Conservation (phyloP, 108 stramenopile genomes). For the Epithemia pelagica region DNA sequence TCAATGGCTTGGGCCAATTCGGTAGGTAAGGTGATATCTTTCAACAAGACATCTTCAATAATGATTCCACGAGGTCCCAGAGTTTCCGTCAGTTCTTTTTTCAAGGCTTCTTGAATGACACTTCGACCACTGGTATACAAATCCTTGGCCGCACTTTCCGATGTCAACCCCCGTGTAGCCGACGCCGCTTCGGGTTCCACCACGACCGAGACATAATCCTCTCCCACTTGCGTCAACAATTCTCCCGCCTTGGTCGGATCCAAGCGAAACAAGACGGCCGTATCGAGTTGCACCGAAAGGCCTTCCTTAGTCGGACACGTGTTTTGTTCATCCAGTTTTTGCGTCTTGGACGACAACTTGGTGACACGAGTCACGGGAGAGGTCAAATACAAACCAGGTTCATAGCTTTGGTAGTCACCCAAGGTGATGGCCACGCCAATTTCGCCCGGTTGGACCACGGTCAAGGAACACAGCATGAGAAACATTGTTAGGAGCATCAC, state of each 20-base stretch:
- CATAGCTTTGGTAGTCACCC: no score
- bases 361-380: conserved; percentile 12
- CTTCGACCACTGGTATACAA: conserved; percentile 35
- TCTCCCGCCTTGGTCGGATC: conserved; percentile 23
- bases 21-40: conserved; percentile 31
- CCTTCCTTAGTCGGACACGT: conserved; percentile 42
- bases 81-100: conserved; percentile 22
- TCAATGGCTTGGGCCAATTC: conserved; percentile 33
- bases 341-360: conserved; percentile 32
- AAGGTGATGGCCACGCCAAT: no score
- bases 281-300: conserved; percentile 31
- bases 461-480: no score
- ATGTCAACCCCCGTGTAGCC: conserved; percentile 40
- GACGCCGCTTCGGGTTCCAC: conserved; percentile 39
- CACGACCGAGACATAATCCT: conserved; percentile 22
- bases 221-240: conserved; percentile 27
- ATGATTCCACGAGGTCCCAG: conserved; percentile 40
- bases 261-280: conserved; percentile 29
- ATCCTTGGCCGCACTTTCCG: conserved; percentile 42
- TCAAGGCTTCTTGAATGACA: conserved; percentile 29
- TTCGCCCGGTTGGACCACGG: no score
- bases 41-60: conserved; percentile 42
- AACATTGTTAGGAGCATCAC: no score
- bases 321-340: conserved; percentile 30
- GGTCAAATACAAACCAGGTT: no score